Evolutionary conservation across 176 grass and related monocot species (phyloP), one percentile per base, ranked within the genome.

Genomic region (Neostapfia colusana): DNA sequence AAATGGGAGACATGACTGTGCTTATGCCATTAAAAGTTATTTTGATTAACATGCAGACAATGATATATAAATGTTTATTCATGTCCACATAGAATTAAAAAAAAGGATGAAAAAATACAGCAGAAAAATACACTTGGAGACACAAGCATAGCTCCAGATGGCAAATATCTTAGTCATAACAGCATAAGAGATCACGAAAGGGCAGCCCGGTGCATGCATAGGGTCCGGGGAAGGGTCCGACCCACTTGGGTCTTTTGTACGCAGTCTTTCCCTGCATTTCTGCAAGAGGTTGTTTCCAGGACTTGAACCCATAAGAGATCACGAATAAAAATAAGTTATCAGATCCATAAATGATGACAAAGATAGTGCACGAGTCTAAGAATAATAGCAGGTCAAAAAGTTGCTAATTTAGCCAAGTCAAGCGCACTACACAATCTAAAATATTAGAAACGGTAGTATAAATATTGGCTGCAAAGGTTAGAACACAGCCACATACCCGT

Each of bases 401-500:
- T 39, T 72, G 49, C 10, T 56, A 73, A 55, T 56, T 41, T 41
- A 74, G 51, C 50, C n/a, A 73, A 73, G 51, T 54, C 2, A 31
- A 31, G 2, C 9, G 1, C 36, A 43, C 35, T 42, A 42, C 23
- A 42, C 5, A 38, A 59, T 31, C 31, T 31, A 31, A 31, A 2
- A 3, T 3, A 31, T 31, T 2, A 31, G 31, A 31, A 3, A 31
- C 3, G 31, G 3, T 31, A 31, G 31, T 31, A 31, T 31, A 31
- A 31, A 3, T 31, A 31, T 31, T 31, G 31, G 31, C 31, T 31
- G 31, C 31, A 31, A 31, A 31, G 31, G 69, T 63, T 44, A 45
- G 59, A 69, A 21, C 79, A 24, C 46, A 12, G 24, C 62, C 70
- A 75, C 84, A 63, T 79, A 98, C 95, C 95, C 95, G 83, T 98